A percentile compares a stretch with the other conserved stretches of the same genome.
These are phyloP conservation scores for Leccinum pellstonianum DNA, from an alignment of 768 basidiomycete genomes.

Conservation along the genomic window DNA sequence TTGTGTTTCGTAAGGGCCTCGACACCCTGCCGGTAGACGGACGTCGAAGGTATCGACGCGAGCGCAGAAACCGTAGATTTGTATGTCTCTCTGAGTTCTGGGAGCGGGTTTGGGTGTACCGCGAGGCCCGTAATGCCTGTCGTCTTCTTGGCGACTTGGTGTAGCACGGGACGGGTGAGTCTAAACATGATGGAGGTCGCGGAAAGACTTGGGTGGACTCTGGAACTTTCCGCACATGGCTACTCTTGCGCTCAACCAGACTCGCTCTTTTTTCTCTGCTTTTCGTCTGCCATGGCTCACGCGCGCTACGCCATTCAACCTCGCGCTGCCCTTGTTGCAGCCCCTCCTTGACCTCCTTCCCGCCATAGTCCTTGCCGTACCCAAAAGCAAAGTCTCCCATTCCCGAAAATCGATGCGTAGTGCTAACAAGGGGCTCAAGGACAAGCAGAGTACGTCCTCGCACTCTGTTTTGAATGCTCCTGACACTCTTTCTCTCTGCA, in stretches of 20 bases:
- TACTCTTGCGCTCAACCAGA: slow-evolving; percentile 37
- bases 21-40: slow-evolving; percentile 86
- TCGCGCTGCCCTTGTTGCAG: slow-evolving; percentile 42
- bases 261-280: slow-evolving; percentile 28
- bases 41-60: slow-evolving; percentile 69
- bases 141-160: slow-evolving; percentile 64
- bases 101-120: slow-evolving; percentile 83
- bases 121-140: slow-evolving; percentile 85
- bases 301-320: slow-evolving; percentile 25
- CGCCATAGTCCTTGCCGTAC: slow-evolving; percentile 85
- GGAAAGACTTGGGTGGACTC: slow-evolving; percentile 10
- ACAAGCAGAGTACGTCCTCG: slow-evolving; percentile 70
- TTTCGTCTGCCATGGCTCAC: slow-evolving; percentile 26
- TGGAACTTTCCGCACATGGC: slow-evolving; percentile 33
- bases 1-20: slow-evolving; percentile 84
- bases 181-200: slow-evolving; percentile 61
- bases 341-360: slow-evolving; percentile 76
- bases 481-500: slow-evolving; percentile 31
- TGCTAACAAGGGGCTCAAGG: slow-evolving; percentile 92
- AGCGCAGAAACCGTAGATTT: slow-evolving; percentile 71
- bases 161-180: slow-evolving; percentile 67
- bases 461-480: neutral
- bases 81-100: slow-evolving; percentile 73
- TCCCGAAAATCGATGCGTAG: slow-evolving; percentile 93
- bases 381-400: slow-evolving; percentile 92